Percentiles rank a stretch among this genome's conserved stretches.
Conservation (phyloP, 2,329 filamentous ascomycete genomes). For the Beauveria sp. region DNA sequence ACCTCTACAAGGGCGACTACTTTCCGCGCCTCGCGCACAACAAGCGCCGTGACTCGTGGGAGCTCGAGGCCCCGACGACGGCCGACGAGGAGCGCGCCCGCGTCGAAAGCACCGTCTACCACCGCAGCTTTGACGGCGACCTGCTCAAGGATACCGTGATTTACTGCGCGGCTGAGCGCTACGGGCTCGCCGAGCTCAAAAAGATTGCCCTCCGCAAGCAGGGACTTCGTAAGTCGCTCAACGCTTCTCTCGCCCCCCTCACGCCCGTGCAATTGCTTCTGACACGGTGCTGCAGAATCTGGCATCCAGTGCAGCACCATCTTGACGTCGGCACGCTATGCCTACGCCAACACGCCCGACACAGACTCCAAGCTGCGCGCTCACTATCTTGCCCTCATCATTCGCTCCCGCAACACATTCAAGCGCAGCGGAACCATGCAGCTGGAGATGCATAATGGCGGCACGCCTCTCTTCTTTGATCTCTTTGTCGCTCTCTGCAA, state of each 20-base stretch:
- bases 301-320: conserved; percentile 82
- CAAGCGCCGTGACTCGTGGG: conserved; percentile 72
- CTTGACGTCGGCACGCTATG: conserved; percentile 77
- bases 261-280: not conserved
- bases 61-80: conserved; percentile 53
- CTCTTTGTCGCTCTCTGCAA: conserved; percentile 90
- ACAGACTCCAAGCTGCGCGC: conserved; percentile 84
- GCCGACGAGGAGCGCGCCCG: conserved; percentile 36
- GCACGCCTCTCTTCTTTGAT: conserved; percentile 80
- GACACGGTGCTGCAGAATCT: conserved; percentile 41
- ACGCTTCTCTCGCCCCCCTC: not conserved
- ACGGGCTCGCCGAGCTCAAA: conserved; percentile 77
- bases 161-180: conserved; percentile 82
- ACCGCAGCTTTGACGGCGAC: conserved; percentile 54
- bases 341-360: conserved; percentile 82
- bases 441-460: conserved; percentile 83
- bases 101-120: conserved; percentile 61
- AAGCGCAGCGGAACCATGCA: conserved; percentile 95
- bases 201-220: conserved; percentile 80
- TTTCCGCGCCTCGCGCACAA: conserved; percentile 76
- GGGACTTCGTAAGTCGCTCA: conserved; percentile 57
- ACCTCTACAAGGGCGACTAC: conserved; percentile 91
- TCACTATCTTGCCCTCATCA: conserved; percentile 88
- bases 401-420: conserved; percentile 78
- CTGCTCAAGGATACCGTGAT: conserved; percentile 84